Evolutionary conservation across 495 filamentous ascomycete genomes (phyloP).

Genomic region (Podospora bellae-mahoneyi): DNA sequence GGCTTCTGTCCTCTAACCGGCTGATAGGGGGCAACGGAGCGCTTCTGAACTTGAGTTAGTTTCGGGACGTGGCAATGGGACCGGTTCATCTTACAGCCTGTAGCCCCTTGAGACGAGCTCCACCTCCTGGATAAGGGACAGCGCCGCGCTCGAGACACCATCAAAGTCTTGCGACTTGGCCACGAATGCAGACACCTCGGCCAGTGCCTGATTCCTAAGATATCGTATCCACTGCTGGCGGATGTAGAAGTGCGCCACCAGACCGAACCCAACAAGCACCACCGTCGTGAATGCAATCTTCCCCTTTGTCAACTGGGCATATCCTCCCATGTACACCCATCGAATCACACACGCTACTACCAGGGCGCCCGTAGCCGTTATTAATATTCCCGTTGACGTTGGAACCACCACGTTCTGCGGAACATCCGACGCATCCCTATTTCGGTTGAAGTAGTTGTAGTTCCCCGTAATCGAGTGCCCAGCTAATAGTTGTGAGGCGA

Average conservation of each 20-base stretch:
- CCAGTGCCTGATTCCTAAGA: conserved; percentile 70
- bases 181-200: conserved; percentile 69
- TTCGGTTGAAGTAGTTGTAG: conserved; percentile 19
- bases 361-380: conserved; percentile 58
- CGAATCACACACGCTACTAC: conserved; percentile 68
- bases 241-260: conserved; percentile 65
- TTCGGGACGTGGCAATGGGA: conserved; percentile 3
- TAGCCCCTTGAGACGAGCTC: conserved; percentile 94
- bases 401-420: conserved; percentile 17
- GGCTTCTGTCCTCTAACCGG: conserved; percentile 72
- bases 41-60: conserved; percentile 60
- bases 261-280: conserved; percentile 52
- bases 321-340: conserved; percentile 56
- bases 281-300: conserved; percentile 58
- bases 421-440: conserved; percentile 8
- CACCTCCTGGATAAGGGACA: conserved; percentile 91
- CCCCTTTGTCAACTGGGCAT: conserved; percentile 47
- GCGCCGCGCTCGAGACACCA: conserved; percentile 69
- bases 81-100: conserved; percentile 60
- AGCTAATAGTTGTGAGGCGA: conserved; percentile 86
- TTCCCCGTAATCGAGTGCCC: conserved; percentile 50
- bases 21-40: conserved; percentile 81
- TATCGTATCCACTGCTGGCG: conserved; percentile 83
- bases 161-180: conserved; percentile 79
- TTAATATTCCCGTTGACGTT: conserved; percentile 43